Evolutionary conservation across 441 rosid genomes (phyloP), one percentile per base, ranked within the genome.

Genomic region (Gossypium schwendimanii): DNA sequence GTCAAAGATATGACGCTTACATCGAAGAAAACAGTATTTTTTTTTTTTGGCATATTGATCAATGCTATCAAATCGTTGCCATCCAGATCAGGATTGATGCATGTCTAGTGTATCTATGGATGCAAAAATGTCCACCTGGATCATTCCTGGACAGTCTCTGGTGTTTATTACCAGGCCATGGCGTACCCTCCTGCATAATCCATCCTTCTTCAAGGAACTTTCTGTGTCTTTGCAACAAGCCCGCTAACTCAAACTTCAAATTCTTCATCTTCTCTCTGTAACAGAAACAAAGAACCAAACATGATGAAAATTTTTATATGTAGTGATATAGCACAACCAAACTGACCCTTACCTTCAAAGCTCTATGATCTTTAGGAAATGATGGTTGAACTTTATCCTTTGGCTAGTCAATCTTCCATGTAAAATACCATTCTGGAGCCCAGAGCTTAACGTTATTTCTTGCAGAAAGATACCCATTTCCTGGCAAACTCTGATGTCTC

Each of bases 81-180:
- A 49, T 49, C 59, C 24, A 49, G 44, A 24, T 67, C 9, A 49
- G 12, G 17, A 21, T 4, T 18, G 31, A 33, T 53, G 49, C 50
- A 54, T 7, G 33, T 20, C 21, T 39, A 41, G 14, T n/a, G 3
- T 23, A 57, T 70, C 53, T 21, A 55, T n/a, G 3, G 58, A 20
- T 18, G 14, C 18, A 73, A 36, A 78, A 61, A 24, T 20, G 41
- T 70, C 53, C 61, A 91, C 97, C 97, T 93, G 97, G 75, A 95
- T 95, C 99, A 95, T 95, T 81, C 99, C 98, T 21, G 99, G 99
- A 88, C 91, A 98, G 73, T 95, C 99, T 79, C 98, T 89, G 67
- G 84, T 87, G 82, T 95, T 95, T 36, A 84, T 91, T 95, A 78
- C 99, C 99, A 68, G 99, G 99, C 99, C 99, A 93, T 0, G 99